Conservation (phyloP, 192 early-diverging fungal species). For the Umbelopsis sp. region DNA sequence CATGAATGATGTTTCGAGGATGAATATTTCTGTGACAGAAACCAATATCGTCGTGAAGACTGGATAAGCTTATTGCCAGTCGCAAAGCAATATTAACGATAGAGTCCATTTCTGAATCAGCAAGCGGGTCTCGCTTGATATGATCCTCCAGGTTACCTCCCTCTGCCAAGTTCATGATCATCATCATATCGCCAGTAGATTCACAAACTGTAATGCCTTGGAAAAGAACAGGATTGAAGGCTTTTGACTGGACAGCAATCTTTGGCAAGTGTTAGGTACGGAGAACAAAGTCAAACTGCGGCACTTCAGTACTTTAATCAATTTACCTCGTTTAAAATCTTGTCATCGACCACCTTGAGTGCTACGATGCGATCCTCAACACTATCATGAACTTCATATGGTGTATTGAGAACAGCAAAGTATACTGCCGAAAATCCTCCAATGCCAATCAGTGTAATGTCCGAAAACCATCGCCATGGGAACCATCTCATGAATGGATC, state of each 20-base stretch:
- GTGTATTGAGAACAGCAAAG: slow-evolving; percentile 29
- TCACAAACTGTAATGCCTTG: slow-evolving; percentile 44
- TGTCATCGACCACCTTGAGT: slow-evolving; percentile 36
- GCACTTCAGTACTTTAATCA: neutral
- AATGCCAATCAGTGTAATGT: slow-evolving; percentile 34
- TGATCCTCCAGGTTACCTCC: slow-evolving; percentile 37
- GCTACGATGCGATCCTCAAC: slow-evolving; percentile 29
- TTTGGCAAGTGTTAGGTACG: neutral
- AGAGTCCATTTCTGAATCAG: slow-evolving; percentile 32
- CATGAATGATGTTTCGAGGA: slow-evolving; percentile 37
- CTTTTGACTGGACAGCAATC: slow-evolving; percentile 32
- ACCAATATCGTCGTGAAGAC: slow-evolving; percentile 27
- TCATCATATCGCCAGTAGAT: slow-evolving; percentile 39
- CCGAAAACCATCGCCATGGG: slow-evolving; percentile 38
- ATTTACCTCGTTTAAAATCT: slow-evolving; percentile 38
- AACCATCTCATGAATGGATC: slow-evolving; percentile 40
- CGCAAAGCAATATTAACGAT: slow-evolving; percentile 35
- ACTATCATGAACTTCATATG: slow-evolving; percentile 33
- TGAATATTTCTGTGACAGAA: slow-evolving; percentile 36
- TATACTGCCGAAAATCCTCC: slow-evolving; percentile 46
- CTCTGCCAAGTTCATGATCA: slow-evolving; percentile 42
- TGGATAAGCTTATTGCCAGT: slow-evolving; percentile 30
- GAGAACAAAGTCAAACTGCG: neutral
- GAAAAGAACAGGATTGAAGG: slow-evolving; percentile 33
- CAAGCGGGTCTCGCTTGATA: slow-evolving; percentile 30